Percentiles rank a stretch among this genome's conserved stretches.
These are phyloP conservation scores for Leccinum aurantiacum DNA, from an alignment of 768 basidiomycete species.

Conservation along the genomic window DNA sequence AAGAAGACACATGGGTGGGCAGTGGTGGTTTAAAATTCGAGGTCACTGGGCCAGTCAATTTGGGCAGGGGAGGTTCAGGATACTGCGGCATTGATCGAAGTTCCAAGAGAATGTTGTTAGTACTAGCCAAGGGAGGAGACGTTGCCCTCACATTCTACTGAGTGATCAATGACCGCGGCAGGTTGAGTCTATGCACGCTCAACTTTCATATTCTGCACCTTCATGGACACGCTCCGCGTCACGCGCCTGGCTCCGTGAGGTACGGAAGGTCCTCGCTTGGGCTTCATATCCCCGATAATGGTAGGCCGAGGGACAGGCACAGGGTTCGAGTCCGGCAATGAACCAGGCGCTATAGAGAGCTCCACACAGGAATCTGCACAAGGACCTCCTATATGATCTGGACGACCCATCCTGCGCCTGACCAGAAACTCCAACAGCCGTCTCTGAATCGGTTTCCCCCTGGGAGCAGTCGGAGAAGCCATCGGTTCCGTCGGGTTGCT, in stretches of 20 bases:
- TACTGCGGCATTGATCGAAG: neutral
- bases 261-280: constrained; percentile 15
- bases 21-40: constrained; percentile 2
- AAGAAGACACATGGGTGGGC: constrained; percentile 1
- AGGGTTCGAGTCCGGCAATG: neutral
- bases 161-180: neutral
- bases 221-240: constrained; percentile 32
- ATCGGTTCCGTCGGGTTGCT: too few species aligned
- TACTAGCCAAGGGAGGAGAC: neutral
- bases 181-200: constrained; percentile 3
- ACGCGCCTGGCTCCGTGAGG: constrained; percentile 20
- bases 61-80: constrained; percentile 8
- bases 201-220: constrained; percentile 13
- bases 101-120: constrained; percentile 4
- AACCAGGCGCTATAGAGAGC: too few species aligned
- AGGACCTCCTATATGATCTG: too few species aligned
- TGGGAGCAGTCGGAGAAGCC: too few species aligned
- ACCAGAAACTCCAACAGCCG: neutral
- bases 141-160: constrained; percentile 3
- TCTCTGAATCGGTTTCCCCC: constrained; percentile 1
- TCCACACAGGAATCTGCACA: too few species aligned
- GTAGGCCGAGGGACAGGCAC: neutral
- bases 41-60: neutral
- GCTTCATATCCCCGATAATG: constrained; percentile 15
- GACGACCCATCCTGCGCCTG: too few species aligned